Base-by-base conservation (phyloP, 2,329 filamentous ascomycete genomes). In the Monosporascus sp. region DNA sequence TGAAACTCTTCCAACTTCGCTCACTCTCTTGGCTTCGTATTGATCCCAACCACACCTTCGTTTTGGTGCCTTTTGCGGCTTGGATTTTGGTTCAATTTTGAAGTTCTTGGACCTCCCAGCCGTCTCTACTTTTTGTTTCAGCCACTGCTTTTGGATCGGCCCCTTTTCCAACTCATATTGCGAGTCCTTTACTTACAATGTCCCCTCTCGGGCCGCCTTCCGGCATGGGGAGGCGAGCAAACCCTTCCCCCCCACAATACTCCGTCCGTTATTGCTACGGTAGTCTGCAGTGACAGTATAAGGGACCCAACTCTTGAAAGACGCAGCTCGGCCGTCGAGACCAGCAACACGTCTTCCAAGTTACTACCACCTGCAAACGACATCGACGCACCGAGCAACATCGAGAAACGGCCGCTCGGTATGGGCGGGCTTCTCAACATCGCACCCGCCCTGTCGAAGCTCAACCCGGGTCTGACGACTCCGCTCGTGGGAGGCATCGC, bases 41-140 rank as follows among this genome's bases (percentile, higher is more conserved):
- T 20, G 18, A 39, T 2, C 39, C 39, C 9, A 43, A n/a, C 2
- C 8, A 25, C 22, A 5, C 39, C 38, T 18, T 18, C 18, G 17
- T 41, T 66, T 65, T 67, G 60, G 60, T 59, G 56, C 62, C 65
- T 55, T 66, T 6, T 18, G 17, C 17, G 61, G 58, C 60, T 60
- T 58, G 52, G 54, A 52, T 62, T 64, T 68, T 67, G 60, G 62
- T 53, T 53, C 54, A 53, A 55, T 60, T 60, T 63, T 63, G 58
- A 60, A 59, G 50, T 57, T 55, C 44, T 52, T 49, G 20, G 25
- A 11, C 47, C 54, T 52, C 47, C 43, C 38, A 52, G 46, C 48
- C 46, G 47, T 47, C 52, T 37, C 39, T 51, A 44, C 39, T 57
- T 60, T 51, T 44, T 41, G 24, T 25, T 25, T 25, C 24, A 25